These are phyloP conservation scores for Moesziomyces parantarcticus DNA, from an alignment of 1,284 basidiomycete species.

Conservation along the genomic window DNA sequence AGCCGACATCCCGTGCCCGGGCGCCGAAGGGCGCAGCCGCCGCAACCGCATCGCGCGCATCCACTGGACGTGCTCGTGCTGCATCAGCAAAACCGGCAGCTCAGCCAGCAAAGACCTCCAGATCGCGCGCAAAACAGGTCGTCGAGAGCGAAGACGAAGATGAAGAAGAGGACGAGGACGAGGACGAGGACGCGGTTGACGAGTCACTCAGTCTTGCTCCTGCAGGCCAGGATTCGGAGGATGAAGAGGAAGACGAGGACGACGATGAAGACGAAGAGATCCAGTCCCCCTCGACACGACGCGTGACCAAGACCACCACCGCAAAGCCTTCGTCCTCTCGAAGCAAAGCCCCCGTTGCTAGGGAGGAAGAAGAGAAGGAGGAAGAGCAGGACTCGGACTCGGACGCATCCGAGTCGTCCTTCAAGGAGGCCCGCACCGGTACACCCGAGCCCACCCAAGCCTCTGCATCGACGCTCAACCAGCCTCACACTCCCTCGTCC, in stretches of 20 bases:
- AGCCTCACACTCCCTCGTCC: constrained; percentile 29
- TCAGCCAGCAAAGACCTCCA: constrained; percentile 21
- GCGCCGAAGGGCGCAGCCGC: constrained; percentile 13
- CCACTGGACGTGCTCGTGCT: constrained; percentile 13
- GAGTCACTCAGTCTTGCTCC: constrained; percentile 30
- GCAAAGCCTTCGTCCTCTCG: constrained; percentile 19
- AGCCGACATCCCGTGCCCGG: constrained; percentile 23
- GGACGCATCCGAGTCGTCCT: constrained; percentile 21
- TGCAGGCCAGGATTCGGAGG: constrained; percentile 5
- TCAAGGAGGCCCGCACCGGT: constrained; percentile 30
- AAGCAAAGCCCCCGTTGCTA: constrained; percentile 11
- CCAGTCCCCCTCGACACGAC: constrained; percentile 33
- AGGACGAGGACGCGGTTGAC: constrained; percentile 29
- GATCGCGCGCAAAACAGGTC: constrained; percentile 23
- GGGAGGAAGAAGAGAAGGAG: constrained; percentile 15
- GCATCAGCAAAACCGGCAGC: constrained; percentile 12
- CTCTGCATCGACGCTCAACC: not conserved
- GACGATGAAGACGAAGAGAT: constrained; percentile 15
- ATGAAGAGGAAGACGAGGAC: constrained; percentile 10
- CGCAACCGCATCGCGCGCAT: constrained; percentile 16
- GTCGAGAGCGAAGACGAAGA: constrained; percentile 37
- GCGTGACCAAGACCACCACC: constrained; percentile 1
- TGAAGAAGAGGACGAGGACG: constrained; percentile 18
- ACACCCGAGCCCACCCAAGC: constrained; percentile 20
- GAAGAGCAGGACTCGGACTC: constrained; percentile 29